A percentile compares a stretch with the other conserved stretches of the same genome.
Conservation (phyloP, 2,329 filamentous ascomycete species). For the Curvularia hawaiiensis region DNA sequence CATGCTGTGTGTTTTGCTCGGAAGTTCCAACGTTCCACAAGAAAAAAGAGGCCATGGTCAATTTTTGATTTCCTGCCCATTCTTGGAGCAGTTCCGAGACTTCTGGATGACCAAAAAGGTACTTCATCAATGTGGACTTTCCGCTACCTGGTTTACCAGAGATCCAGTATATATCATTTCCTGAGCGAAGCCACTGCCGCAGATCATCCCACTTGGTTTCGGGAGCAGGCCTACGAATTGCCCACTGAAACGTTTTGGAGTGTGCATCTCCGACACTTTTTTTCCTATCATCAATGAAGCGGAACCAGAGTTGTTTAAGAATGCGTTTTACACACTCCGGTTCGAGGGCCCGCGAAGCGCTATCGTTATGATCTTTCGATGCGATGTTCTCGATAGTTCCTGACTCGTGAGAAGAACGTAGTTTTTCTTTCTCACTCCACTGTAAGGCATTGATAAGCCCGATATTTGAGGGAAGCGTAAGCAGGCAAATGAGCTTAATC, state of each 20-base stretch:
- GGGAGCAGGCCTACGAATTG: background rate
- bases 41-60: slow-evolving; percentile 3
- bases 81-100: background rate
- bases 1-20: slow-evolving; percentile 2
- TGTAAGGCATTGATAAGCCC: background rate
- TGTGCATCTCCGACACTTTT: background rate
- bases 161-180: slow-evolving; percentile 1
- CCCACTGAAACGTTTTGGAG: background rate
- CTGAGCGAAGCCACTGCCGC: background rate
- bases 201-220: background rate
- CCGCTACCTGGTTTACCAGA: slow-evolving; percentile 6
- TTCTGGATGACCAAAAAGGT: background rate
- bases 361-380: background rate
- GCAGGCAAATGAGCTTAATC: background rate
- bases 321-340: background rate
- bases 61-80: background rate
- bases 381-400: background rate
- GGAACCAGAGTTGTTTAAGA: background rate
- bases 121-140: slow-evolving; percentile 8
- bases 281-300: background rate
- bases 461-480: background rate
- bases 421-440: background rate
- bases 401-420: background rate
- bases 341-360: background rate
- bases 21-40: background rate